phyloP scores from a whole-genome alignment of 768 basidiomycete genomes.

The Hypholoma sublateritium region DNA sequence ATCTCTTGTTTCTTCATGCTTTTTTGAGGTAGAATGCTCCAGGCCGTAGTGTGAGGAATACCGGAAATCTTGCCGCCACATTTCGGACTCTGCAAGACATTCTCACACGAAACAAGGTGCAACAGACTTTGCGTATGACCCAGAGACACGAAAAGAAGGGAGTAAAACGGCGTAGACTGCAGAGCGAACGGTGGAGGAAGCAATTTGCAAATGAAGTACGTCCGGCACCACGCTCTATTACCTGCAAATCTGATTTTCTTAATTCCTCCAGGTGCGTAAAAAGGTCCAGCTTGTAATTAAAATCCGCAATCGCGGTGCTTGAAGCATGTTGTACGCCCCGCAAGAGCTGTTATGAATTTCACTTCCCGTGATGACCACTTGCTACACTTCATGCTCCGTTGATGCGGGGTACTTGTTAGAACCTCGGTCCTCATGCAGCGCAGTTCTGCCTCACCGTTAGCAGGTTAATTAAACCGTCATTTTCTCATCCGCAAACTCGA shows the following conservation, averaged over 20 bases:
- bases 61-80: constrained; percentile 43
- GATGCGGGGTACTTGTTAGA: constrained; percentile 4
- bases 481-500: neutral
- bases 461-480: constrained; percentile 19
- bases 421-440: constrained; percentile 14
- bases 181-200: constrained; percentile 76
- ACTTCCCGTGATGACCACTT: constrained; percentile 7
- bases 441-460: constrained; percentile 13
- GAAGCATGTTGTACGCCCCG: constrained; percentile 14
- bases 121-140: constrained; percentile 43
- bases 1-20: neutral
- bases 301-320: constrained; percentile 77
- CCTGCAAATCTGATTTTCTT: constrained; percentile 7
- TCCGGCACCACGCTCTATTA: constrained; percentile 4
- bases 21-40: constrained; percentile 1
- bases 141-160: constrained; percentile 84
- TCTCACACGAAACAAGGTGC: constrained; percentile 56
- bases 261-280: constrained; percentile 62
- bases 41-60: constrained; percentile 65
- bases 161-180: constrained; percentile 69
- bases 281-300: constrained; percentile 79
- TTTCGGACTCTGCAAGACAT: constrained; percentile 50
- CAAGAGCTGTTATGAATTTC: constrained; percentile 9
- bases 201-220: constrained; percentile 79
- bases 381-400: constrained; percentile 13